phyloP scores from a whole-genome alignment of 179 eudicot genomes.

The Heliamphora pulchella region DNA sequence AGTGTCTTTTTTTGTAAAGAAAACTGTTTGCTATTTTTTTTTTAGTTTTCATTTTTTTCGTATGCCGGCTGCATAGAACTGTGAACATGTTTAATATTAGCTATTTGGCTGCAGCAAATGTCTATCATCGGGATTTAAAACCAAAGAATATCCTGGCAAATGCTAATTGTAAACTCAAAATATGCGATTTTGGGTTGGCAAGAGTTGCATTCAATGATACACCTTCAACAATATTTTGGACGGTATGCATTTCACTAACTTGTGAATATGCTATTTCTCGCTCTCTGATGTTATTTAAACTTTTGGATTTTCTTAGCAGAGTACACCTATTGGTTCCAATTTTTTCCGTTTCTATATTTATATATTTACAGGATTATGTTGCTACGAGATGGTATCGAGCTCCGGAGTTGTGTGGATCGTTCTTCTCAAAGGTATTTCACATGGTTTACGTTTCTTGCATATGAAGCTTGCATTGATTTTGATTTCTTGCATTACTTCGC shows the following conservation, averaged over 20 bases:
- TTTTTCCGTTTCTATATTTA: neutral
- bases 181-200: constrained; percentile 51
- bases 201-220: constrained; percentile 22
- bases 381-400: constrained; percentile 22
- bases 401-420: constrained; percentile 51
- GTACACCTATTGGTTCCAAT: neutral
- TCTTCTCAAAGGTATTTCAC: constrained; percentile 36
- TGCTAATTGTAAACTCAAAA: constrained; percentile 49
- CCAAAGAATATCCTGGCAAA: constrained; percentile 6
- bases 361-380: constrained; percentile 31
- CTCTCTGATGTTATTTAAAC: neutral
- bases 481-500: neutral
- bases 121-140: too few relatives aligned
- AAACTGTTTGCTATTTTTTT: neutral
- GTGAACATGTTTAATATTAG: too few relatives aligned
- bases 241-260: constrained; percentile 20
- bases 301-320: neutral
- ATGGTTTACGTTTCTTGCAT: neutral
- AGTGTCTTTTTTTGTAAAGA: neutral
- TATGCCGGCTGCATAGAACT: neutral
- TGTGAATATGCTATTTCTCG: neutral
- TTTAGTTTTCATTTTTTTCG: neutral
- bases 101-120: too few relatives aligned
- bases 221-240: constrained; percentile 43
- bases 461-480: neutral